These are phyloP conservation scores for Cutaneotrichosporon sp. DNA, from an alignment of 1,284 basidiomycete genomes.

Conservation along the genomic window DNA sequence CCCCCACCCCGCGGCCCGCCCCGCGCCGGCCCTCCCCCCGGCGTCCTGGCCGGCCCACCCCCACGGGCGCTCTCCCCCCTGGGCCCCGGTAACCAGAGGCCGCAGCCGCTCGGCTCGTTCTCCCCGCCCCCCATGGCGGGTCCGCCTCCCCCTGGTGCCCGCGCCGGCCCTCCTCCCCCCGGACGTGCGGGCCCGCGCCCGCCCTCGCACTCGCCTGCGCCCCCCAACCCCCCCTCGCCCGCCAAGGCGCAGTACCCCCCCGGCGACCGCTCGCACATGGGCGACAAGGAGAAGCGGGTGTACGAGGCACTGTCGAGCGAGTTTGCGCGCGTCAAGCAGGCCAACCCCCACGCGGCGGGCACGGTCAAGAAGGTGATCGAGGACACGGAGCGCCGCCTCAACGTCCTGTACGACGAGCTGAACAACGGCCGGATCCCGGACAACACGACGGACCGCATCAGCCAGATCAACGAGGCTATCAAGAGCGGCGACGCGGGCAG, in stretches of 20 bases:
- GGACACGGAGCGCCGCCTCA: constrained; percentile 84
- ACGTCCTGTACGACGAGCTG: constrained; percentile 82
- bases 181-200: constrained; percentile 38
- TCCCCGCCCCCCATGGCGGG: constrained; percentile 31
- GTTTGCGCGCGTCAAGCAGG: constrained; percentile 67
- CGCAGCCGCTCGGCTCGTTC: constrained; percentile 14
- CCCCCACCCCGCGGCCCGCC: constrained; percentile 32
- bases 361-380: constrained; percentile 80
- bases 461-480: constrained; percentile 71
- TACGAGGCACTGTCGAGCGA: constrained; percentile 66
- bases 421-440: constrained; percentile 87
- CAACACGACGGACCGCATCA: constrained; percentile 67
- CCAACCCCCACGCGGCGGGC: constrained; percentile 51
- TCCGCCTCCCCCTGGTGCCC: constrained; percentile 30
- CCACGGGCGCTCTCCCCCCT: constrained; percentile 55
- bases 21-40: constrained; percentile 53
- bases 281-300: constrained; percentile 67
- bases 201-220: constrained; percentile 31
- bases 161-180: constrained; percentile 38
- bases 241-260: constrained; percentile 53
- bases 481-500: constrained; percentile 67
- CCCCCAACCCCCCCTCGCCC: constrained; percentile 25
- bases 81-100: constrained; percentile 26
- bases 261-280: constrained; percentile 89
- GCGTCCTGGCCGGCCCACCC: constrained; percentile 57